Base-by-base conservation (phyloP, 164 flowering plant genomes). In the Piper longum region DNA sequence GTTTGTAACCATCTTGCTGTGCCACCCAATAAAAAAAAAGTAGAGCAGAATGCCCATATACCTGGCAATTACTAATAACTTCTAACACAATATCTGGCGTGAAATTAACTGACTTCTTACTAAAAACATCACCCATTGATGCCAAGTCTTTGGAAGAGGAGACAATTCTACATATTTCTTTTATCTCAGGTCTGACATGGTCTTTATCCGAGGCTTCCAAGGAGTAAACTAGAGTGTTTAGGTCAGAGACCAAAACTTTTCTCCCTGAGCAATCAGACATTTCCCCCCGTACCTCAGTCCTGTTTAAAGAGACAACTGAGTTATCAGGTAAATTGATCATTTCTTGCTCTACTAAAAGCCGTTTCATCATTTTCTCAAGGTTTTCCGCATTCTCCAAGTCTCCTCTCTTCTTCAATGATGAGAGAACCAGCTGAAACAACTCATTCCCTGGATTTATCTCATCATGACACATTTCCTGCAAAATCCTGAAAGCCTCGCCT, bases 21-120 rank as follows among this genome's bases (percentile, higher is more conserved):
- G 78, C 81, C 7, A 89, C 81, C 96, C 96, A 92, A 16, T 87
- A 66, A 74, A 92, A 92, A 67, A 92, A 87, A 13, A 60, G 69
- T 40, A 86, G 70, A 14, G 83, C 85, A 7, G 76, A 76, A 60
- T 66, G 61, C 41, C 87, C 86, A 61, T 79, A 70, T 52, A 59
- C 68, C 56, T 68, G 70, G 67, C 83, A 81, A 5, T 57, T 67
- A 4, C 57, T 73, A 64, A 92, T 71, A 57, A 84, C 70, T 61
- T 81, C 84, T 54, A 73, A 62, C 41, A 85, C 91, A 51, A 87
- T 81, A 52, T 82, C 82, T 26, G 93, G 88, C 1, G 86, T 86
- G 77, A 76, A 89, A 60, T 66, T 64, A 48, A 81, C 59, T 44
- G 44, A 36, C 55, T 71, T 77, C 57, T 77, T 77, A 67, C 77